Conservation (phyloP, 441 rosid species). For the Macaranga tanarius region DNA sequence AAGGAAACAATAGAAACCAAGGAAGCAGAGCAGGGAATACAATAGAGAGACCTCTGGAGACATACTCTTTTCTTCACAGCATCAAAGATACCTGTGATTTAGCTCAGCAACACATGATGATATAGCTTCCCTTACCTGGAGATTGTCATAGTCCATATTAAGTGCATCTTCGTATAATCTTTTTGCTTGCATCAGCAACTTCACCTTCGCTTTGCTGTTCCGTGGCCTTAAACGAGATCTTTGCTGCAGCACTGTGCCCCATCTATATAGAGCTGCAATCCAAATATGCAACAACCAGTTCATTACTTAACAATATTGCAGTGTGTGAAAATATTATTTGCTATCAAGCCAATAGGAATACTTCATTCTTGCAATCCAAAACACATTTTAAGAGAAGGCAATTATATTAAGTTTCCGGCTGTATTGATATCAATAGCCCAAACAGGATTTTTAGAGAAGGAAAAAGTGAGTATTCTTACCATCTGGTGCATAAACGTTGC, state of each 20-base stretch:
- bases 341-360: neutral
- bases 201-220: conserved; percentile 54
- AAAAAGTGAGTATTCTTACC: conserved; percentile 31
- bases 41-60: too few relatives aligned
- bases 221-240: conserved; percentile 56
- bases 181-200: conserved; percentile 60
- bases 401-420: neutral
- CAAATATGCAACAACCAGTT: neutral
- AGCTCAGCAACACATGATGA: conserved; percentile 58
- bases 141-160: conserved; percentile 49
- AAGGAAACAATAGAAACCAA: too few relatives aligned
- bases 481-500: conserved; percentile 60
- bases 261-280: conserved; percentile 62
- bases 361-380: neutral
- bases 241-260: conserved; percentile 68
- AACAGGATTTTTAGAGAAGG: neutral
- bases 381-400: neutral
- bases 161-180: conserved; percentile 72
- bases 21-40: too few relatives aligned
- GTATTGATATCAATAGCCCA: neutral
- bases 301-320: neutral
- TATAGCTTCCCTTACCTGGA: conserved; percentile 54
- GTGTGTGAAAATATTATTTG: neutral
- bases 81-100: conserved; percentile 28
- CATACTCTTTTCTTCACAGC: neutral